Conservation (phyloP, 768 basidiomycete genomes). For the Lentinula raphanica region DNA sequence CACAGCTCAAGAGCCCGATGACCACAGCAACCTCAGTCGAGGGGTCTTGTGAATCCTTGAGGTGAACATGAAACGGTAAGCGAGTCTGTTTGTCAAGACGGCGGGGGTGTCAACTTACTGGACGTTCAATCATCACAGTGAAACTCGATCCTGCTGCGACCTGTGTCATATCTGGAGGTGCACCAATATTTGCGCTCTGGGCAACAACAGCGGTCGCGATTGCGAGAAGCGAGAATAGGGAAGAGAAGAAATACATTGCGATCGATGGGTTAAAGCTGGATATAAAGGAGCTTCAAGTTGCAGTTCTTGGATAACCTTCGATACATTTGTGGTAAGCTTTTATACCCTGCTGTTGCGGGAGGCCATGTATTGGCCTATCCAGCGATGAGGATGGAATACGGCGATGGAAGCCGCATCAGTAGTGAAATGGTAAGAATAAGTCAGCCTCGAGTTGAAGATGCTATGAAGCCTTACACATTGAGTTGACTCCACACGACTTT, state of each 20-base stretch:
- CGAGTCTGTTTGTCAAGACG: not conserved
- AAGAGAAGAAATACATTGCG: not conserved
- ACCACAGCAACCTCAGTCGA: slow-evolving; percentile 25
- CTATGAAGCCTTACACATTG: too few species aligned
- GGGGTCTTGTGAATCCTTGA: too few species aligned
- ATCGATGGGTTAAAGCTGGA: not conserved
- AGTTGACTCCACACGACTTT: too few species aligned
- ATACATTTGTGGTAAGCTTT: too few species aligned
- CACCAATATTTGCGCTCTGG: slow-evolving; percentile 36
- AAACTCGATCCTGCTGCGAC: slow-evolving; percentile 33
- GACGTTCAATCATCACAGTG: slow-evolving; percentile 41
- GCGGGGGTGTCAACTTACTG: slow-evolving; percentile 26
- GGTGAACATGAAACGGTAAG: slow-evolving; percentile 22
- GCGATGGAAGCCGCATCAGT: not conserved
- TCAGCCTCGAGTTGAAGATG: too few species aligned
- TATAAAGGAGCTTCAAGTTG: not conserved
- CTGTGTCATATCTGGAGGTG: slow-evolving; percentile 29
- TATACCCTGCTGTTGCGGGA: not conserved
- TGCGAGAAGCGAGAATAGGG: not conserved
- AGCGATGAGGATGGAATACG: not conserved
- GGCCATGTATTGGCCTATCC: too few species aligned
- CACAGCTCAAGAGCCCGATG: slow-evolving; percentile 22
- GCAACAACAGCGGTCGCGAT: slow-evolving; percentile 24
- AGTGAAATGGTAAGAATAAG: too few species aligned
- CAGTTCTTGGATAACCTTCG: too few species aligned